Conservation (phyloP, 805 yeast genomes). For the Yamadazyma philogaea region DNA sequence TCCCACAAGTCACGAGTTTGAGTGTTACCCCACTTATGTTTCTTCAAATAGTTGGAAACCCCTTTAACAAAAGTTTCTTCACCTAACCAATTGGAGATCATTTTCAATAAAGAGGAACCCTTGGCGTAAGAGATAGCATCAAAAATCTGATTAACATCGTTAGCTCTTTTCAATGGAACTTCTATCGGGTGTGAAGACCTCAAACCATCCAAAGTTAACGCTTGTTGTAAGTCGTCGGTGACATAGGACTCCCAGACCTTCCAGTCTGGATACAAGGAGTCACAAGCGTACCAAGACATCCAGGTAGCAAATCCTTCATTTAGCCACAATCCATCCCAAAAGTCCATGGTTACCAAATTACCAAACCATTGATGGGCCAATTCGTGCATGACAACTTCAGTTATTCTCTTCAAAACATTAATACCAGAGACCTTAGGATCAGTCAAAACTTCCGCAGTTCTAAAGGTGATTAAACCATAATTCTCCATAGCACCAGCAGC, state of each 20-base stretch:
- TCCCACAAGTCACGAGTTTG: conserved; percentile 75
- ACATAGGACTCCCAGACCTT: conserved; percentile 84
- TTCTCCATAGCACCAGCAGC: conserved; percentile 91
- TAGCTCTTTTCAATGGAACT: conserved; percentile 75
- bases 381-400: conserved; percentile 85
- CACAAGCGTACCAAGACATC: conserved; percentile 86
- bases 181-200: conserved; percentile 85
- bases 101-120: conserved; percentile 75
- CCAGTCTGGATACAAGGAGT: conserved; percentile 78
- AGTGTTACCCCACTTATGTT: conserved; percentile 76
- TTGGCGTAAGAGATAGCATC: conserved; percentile 82
- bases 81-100: conserved; percentile 78
- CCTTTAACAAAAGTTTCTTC: conserved; percentile 75
- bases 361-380: conserved; percentile 94
- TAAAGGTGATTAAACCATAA: conserved; percentile 76
- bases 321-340: conserved; percentile 90
- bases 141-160: conserved; percentile 79
- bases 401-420: conserved; percentile 66
- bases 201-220: conserved; percentile 70
- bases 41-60: conserved; percentile 71
- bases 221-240: conserved; percentile 70
- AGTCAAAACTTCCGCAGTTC: conserved; percentile 70
- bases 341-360: conserved; percentile 84
- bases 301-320: conserved; percentile 90
- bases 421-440: conserved; percentile 69